Evolutionary conservation across 192 early-diverging fungal genomes (phyloP), one percentile per base, ranked within the genome.

Genomic region (Backusella sp.): DNA sequence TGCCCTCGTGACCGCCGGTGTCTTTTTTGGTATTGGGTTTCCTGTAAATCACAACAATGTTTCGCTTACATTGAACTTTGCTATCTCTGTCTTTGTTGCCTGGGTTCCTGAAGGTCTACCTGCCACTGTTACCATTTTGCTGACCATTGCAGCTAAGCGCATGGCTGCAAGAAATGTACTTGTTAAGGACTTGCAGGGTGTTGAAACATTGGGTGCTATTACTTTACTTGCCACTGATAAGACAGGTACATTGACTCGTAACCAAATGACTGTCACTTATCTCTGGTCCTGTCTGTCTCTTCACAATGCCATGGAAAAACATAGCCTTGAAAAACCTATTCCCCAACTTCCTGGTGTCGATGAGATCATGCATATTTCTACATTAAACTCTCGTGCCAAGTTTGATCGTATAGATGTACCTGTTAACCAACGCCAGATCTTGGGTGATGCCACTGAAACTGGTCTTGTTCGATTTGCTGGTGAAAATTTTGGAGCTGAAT

Each of bases 201-300:
- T 99, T 15, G 97, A 99, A 80, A 99, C 97, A 15, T 89, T 99
- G 30, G 97, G 97, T 67, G 97, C 96, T 11, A 96, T 99, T 73
- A 99, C 97, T 37, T 85, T 98, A 23, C 89, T 99, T 42, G 97
- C 97, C 28, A 99, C 96, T 4, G 97, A 99, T 84, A 99, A 99
- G 82, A 98, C 97, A 14, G 97, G 97, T 71, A 99, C 97, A 65
- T 86, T 99, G 73, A 99, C 97, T 37, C 87, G 94, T 72, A 99
- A 97, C 82, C 96, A 97, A 82, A 99, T 99, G 97, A 96, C 94
- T 7, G 94, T 95, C 0, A 94, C 96, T 73, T 92, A 94, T 84
- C 73, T 99, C 23, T 99, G 97, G 97, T 87, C 93, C 46, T 90
- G 90, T 35, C 80, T 87, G 19, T 85, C 86, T 39, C 78, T 96